Evolutionary conservation across 192 early-diverging fungal genomes (phyloP), one percentile per base, ranked within the genome.

Genomic region (Coemansia umbellata): DNA sequence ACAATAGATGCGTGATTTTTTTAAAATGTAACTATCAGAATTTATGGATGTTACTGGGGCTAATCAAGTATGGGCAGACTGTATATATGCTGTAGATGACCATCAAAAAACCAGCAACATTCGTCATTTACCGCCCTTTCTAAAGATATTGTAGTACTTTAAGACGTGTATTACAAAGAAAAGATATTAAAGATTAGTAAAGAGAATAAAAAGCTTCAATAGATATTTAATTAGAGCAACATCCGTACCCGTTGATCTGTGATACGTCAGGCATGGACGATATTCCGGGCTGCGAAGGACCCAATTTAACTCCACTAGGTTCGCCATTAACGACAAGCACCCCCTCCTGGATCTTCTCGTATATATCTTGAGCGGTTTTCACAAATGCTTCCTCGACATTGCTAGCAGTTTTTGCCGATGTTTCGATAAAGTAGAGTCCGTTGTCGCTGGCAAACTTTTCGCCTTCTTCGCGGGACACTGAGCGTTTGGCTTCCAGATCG

Each of bases 371-470:
- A 24, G 89, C 87, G 18, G 86, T 89, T 57, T 84, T 80, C n/a
- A 83, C 81, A 78, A 89, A 91, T 3, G 85, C 87, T 64, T 84
- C 65, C 43, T 93, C 88, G 31, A 95, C 92, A 44, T 93, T 92
- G 39, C 80, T 84, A 19, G 90, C 87, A 1, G 91, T 86, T 65
- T 93, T 94, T 21, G 94, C 92, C 1, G 87, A 89, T 0, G 94
- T 93, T 59, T 97, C 94, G 55, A 94, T 83, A 58, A 91, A 95
- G 37, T 95, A 82, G 42, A 97, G 80, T 10, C 82, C 87, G 57
- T 95, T 86, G 41, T 90, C 86, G 48, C 77, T 70, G 24, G 93
- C 93, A 84, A 94, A 94, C 40, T 82, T 80, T 45, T 90, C 87
- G 40, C 89, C 93, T 63, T 95, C 93, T 50, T 92, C 91, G 18